Base-by-base conservation (phyloP, 73 alveolate genomes). In the Paramecium biaurelia region DNA sequence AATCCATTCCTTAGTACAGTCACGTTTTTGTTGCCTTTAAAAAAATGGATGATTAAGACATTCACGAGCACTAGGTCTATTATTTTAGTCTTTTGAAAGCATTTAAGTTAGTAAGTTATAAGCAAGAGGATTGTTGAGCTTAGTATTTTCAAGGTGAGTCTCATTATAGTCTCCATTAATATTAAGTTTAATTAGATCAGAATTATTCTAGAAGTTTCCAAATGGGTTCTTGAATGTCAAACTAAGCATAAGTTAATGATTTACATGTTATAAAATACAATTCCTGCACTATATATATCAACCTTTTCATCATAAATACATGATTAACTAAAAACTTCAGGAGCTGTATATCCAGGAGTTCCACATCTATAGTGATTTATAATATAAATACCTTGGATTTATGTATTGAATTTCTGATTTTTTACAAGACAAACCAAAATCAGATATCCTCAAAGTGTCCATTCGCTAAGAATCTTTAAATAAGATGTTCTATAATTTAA, bases 291-390 rank as follows among this genome's bases (percentile, higher is more conserved):
- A 70, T 56, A 88, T 28, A 76, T 23, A 18, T 92, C 92, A 4
- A 92, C 56, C 14, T 92, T 89, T 15, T 57, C 86, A n/a, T 74
- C 87, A 76, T 90, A 90, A 4, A 1, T 6, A 43, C 92, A 26
- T 18, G 42, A 6, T 24, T 41, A 21, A n/a, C 26, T 26, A 56
- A 92, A 47, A 9, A 95, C 85, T 92, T 95, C 98, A 1, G 98
- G 98, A 0, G 98, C 96, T 1, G 93, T 89, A 47, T 95, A 93
- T 14, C 95, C 93, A 11, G 96, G 96, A 43, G 98, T 93, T 18
- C 98, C 98, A 49, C 98, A 95, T 90, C 90, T 26, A 74, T 0
- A 11, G 12, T 24, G 38, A 28, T 30, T 21, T 37, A 85, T 10
- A 0, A 23, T 9, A 24, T 1, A 63, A 14, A 23, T 2, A 63